Base-by-base conservation (phyloP, 768 basidiomycete genomes). In the Termitomyces sp. region DNA sequence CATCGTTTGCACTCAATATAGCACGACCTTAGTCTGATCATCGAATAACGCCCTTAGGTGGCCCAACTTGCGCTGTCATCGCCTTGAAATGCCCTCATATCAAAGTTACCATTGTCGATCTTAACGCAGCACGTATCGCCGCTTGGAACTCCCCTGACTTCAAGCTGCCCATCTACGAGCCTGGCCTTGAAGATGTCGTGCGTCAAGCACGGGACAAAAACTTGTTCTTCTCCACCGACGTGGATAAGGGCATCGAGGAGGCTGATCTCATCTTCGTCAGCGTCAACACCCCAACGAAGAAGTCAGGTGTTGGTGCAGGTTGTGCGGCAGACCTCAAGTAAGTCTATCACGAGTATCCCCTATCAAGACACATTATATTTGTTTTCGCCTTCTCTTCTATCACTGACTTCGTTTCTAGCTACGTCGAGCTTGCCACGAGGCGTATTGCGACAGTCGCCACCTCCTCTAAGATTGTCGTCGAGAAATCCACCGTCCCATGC, bases 211-310 rank as follows among this genome's bases (percentile, higher is more conserved):
- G 97, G 44, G 96, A 94, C 27, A 87, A 87, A 72, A 99, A 99
- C 75, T 85, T 99, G 60, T 97, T 97, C 77, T 98, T 99, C 81
- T 89, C 89, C 39, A 95, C 94, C 44, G 86, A 98, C 60, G 91
- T 98, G 60, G 92, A 97, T 71, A 86, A 87, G 69, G 94, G 80
- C 56, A 97, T 99, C 67, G 81, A 76, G 60, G 95, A 96, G 73
- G 96, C 97, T 32, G 94, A 99, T 68, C 85, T 98, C 60, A 96
- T 98, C 74, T 98, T 98, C 69, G 96, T 98, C 68, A 91, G 89
- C 54, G 96, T 98, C 64, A 98, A 98, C 76, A 98, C 97, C 9
- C 97, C 97, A 18, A 99, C 97, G 52, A 99, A 99, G 82, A 98
- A 97, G 82, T 83, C 81, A 46, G 96, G 96, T 71, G 89, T 99